These are phyloP conservation scores for Geotrichum restrictum DNA, from an alignment of 1,139 yeast species.

Conservation along the genomic window DNA sequence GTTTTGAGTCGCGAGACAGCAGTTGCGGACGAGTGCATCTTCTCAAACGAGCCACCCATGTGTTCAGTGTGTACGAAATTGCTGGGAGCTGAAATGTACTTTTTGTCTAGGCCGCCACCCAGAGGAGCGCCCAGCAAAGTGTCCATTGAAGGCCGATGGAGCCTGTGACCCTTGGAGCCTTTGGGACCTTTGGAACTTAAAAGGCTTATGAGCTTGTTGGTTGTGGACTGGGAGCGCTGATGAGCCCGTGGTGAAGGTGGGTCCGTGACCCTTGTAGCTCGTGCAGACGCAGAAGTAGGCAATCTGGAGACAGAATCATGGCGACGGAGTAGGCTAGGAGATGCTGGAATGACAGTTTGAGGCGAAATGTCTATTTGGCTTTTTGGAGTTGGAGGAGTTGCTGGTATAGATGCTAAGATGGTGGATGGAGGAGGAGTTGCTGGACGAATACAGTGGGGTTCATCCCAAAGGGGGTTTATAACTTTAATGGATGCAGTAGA, in stretches of 20 bases:
- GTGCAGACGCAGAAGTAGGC: background rate
- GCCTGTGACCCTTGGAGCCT: background rate
- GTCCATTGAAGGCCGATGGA: background rate
- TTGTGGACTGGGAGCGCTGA: slow-evolving; percentile 1
- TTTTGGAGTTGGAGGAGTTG: background rate
- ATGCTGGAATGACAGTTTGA: background rate
- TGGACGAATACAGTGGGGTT: background rate
- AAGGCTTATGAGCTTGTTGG: background rate
- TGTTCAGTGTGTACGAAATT: slow-evolving; percentile 18
- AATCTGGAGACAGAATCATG: too few species aligned
- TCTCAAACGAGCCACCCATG: slow-evolving; percentile 2
- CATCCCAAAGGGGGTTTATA: slow-evolving; percentile 1
- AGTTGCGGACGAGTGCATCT: background rate
- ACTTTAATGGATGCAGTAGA: background rate
- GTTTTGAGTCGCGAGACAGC: background rate
- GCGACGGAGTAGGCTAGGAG: background rate
- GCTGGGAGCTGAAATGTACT: slow-evolving; percentile 9
- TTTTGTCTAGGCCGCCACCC: background rate
- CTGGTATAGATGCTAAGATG: background rate
- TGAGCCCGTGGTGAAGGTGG: slow-evolving; percentile 1
- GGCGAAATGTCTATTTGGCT: too few species aligned
- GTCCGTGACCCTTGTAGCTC: background rate
- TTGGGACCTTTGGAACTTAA: background rate
- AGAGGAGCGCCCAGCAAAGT: slow-evolving; percentile 1
- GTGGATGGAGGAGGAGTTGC: background rate